phyloP scores from a whole-genome alignment of 345 rosid genomes.

The Bretschneidera sinensis region DNA sequence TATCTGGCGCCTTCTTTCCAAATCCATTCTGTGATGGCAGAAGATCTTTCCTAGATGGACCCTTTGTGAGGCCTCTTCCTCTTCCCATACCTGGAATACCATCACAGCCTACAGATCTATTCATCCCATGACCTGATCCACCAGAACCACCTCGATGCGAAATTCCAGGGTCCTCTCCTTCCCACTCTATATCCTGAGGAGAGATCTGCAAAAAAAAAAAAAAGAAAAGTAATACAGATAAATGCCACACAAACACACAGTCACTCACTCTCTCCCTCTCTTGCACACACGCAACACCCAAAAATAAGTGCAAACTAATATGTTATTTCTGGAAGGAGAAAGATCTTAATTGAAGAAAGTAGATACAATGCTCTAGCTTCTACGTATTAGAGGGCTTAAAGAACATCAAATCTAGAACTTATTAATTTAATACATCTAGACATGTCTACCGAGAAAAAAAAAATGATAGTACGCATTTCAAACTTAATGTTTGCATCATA shows the following conservation, averaged over 20 bases:
- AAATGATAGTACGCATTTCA: too few species aligned
- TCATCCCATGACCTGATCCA: slow-evolving; percentile 40
- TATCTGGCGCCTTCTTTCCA: slow-evolving; percentile 59
- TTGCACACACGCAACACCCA: too few species aligned
- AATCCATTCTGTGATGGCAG: slow-evolving; percentile 64
- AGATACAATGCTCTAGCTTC: not conserved
- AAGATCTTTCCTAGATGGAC: slow-evolving; percentile 67
- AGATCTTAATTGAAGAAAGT: too few species aligned
- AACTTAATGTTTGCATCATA: too few species aligned
- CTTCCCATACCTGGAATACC: slow-evolving; percentile 45
- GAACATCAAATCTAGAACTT: too few species aligned
- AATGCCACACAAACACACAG: not conserved
- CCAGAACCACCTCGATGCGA: slow-evolving; percentile 48
- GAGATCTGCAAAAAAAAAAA: slow-evolving; percentile 45
- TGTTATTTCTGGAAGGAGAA: too few species aligned
- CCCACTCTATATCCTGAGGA: slow-evolving; percentile 81
- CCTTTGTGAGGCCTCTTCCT: slow-evolving; percentile 50
- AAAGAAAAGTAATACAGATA: not conserved
- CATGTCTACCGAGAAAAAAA: too few species aligned
- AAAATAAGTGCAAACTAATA: too few species aligned
- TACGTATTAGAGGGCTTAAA: too few species aligned
- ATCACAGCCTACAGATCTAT: slow-evolving; percentile 47
- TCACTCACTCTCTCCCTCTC: too few species aligned
- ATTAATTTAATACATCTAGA: too few species aligned
- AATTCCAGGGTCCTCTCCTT: slow-evolving; percentile 49